A percentile compares a stretch with the other conserved stretches of the same genome.
phyloP scores from a whole-genome alignment of 768 basidiomycete species.

The Psilocybe tampanensis region DNA sequence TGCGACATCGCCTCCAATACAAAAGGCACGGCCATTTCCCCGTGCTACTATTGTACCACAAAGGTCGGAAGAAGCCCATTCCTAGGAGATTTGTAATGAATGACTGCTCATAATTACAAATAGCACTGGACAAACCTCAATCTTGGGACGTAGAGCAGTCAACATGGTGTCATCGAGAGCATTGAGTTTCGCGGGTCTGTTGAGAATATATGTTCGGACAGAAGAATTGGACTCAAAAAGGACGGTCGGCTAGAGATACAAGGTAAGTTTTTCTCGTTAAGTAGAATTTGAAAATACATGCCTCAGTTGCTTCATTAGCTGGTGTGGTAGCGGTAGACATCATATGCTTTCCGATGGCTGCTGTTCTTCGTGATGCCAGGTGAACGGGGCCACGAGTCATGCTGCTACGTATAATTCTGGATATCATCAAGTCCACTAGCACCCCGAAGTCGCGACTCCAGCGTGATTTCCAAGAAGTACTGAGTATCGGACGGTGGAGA shows the following conservation, averaged over 20 bases:
- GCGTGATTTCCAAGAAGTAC: constrained; percentile 22
- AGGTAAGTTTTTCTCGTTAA: constrained; percentile 16
- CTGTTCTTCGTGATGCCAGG: constrained; percentile 41
- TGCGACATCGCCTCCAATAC: constrained; percentile 93
- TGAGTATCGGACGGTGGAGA: constrained; percentile 8
- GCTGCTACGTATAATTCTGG: constrained; percentile 32
- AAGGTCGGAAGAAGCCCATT: constrained; percentile 74
- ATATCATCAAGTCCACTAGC: constrained; percentile 29
- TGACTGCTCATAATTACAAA: constrained; percentile 7
- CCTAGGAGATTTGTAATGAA: constrained; percentile 40
- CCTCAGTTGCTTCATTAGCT: constrained; percentile 32
- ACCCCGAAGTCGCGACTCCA: constrained; percentile 6
- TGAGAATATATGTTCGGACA: constrained; percentile 74
- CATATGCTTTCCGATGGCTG: constrained; percentile 51
- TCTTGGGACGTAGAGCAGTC: constrained; percentile 62
- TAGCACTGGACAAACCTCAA: constrained; percentile 55
- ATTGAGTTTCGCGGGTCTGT: constrained; percentile 81
- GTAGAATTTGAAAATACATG: constrained; percentile 23
- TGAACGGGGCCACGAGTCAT: constrained; percentile 44
- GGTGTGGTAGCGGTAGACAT: constrained; percentile 40
- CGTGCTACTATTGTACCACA: constrained; percentile 74
- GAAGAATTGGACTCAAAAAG: constrained; percentile 68
- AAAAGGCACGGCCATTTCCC: constrained; percentile 80
- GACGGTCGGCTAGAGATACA: constrained; percentile 46
- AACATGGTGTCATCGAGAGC: constrained; percentile 84